Evolutionary conservation across 2,329 filamentous ascomycete species (phyloP), one percentile per base, ranked within the genome.

Genomic region (Paraphoma sp.): DNA sequence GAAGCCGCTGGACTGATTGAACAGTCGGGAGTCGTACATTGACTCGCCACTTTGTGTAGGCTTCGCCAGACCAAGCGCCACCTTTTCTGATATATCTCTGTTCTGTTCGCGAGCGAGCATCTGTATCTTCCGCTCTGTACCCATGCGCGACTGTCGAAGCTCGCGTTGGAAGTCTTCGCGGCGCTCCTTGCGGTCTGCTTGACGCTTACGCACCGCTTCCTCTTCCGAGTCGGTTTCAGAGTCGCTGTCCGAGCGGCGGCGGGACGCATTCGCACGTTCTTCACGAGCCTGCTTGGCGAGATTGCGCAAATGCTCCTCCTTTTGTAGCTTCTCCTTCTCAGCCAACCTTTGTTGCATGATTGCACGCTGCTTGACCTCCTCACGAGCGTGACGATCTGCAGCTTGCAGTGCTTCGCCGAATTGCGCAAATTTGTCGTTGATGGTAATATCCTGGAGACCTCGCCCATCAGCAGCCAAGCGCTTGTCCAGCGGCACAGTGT

Each of bases 371-470:
- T 94, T 90, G 53, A 99, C 94, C 76, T 99, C 95, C 72, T 99
- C 95, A 70, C 95, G 87, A 7, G 95, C 95, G 75, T 98, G 95
- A 46, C 94, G 85, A 74, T 99, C 95, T 1, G 95, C 95, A 63
- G 95, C 96, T 76, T 95, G 96, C 38, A 99, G 81, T 0, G 94
- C 93, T 78, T 99, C 95, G 0, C 93, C 91, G 73, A 99, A 96
- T 70, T 96, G 92, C 2, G 94, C 94, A 73, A 99, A 98, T 75
- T 97, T 98, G 82, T 99, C 95, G 79, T 97, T 98, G 79, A 99
- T 98, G 6, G 92, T 90, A 42, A 97, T 88, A 74, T 99, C 95
- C 76, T 97, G 93, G 60, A 99, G 76, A 0, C 92, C 92, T 69
- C 95, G 86, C 11, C 95, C 95, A 76, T 98, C 94, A 8, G 95